Evolutionary conservation across 2,329 filamentous ascomycete genomes (phyloP).

Genomic region (Pseudopyrenochaeta lycopersici): DNA sequence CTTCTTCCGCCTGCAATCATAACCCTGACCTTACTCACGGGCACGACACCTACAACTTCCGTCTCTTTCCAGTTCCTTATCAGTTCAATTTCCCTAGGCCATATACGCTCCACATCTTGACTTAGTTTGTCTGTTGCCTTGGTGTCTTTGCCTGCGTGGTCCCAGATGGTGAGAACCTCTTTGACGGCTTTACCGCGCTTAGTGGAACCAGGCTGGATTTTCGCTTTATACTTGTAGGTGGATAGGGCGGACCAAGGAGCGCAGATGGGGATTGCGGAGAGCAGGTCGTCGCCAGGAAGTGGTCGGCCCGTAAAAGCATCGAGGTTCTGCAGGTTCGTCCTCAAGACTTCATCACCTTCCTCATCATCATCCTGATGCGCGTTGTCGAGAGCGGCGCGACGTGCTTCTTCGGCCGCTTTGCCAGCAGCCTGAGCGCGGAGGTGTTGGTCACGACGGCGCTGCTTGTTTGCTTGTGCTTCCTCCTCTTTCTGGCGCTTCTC

Average conservation of each 20-base stretch:
- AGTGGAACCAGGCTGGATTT: conserved; percentile 85
- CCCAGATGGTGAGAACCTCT: conserved; percentile 87
- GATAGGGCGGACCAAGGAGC: conserved; percentile 70
- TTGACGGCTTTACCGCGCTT: conserved; percentile 97
- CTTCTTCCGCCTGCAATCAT: conserved; percentile 67
- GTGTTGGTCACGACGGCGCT: conserved; percentile 82
- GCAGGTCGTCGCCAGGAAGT: conserved; percentile 81
- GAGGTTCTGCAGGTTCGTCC: conserved; percentile 53
- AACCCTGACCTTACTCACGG: conserved; percentile 80
- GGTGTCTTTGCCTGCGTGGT: conserved; percentile 65
- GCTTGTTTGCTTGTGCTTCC: conserved; percentile 74
- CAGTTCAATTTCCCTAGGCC: conserved; percentile 85
- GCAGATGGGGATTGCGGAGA: conserved; percentile 70
- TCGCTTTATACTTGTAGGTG: conserved; percentile 91
- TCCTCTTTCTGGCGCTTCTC: conserved; percentile 75
- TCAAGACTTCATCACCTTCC: conserved; percentile 66
- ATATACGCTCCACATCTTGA: conserved; percentile 74
- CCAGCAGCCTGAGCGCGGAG: conserved; percentile 78
- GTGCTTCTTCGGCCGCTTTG: conserved; percentile 77
- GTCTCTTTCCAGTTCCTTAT: conserved; percentile 82
- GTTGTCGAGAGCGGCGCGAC: conserved; percentile 55
- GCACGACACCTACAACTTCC: conserved; percentile 82
- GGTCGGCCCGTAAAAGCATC: conserved; percentile 82
- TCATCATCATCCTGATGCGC: conserved; percentile 55
- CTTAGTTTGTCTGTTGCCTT: conserved; percentile 56